Evolutionary conservation across 2,329 filamentous ascomycete genomes (phyloP), one percentile per base, ranked within the genome.

Genomic region (Chaetomiaceae sp.): DNA sequence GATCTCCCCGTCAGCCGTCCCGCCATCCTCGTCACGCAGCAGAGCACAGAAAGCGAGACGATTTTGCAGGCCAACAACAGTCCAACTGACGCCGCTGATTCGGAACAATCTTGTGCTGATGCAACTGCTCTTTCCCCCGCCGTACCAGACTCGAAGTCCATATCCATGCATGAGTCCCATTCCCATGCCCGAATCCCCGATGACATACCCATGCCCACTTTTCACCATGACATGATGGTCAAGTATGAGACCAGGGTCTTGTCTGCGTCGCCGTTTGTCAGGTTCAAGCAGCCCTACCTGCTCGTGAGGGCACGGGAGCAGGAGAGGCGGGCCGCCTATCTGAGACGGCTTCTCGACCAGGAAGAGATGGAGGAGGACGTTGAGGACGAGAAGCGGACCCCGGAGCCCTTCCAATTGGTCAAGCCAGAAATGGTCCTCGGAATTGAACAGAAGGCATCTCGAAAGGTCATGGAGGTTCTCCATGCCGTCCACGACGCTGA

Each of bases 401-500:
- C 79, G 1, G 83, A 87, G 50, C 85, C 83, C 30, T 99, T 99
- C 59, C 85, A 95, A 60, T 78, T 99, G 9, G 95, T 99, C 56
- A 89, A 87, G 55, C 92, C 93, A 1, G 89, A 96, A 60, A 97
- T 97, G 91, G 87, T 99, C 0, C 89, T 95, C 60, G 80, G 86
- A 51, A 83, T 89, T 40, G 83, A 89, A 1, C 85, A 88, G 47
- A 85, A 85, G 60, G 87, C 89, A 3, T 88, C 91, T 0, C 82
- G 83, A 39, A 89, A 95, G 63, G 88, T 96, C 27, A 90, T 91
- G 72, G 92, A 97, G 61, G 89, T 97, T 43, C 72, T 99, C 6
- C 90, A 93, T 65, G 93, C 93, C 19, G 91, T 96, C 12, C 91
- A 97, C 66, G 89, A 96, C 65, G 91, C 91, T 2, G 93, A 99